A percentile compares a stretch with the other conserved stretches of the same genome.
These are phyloP conservation scores for Aspergillus bombycis DNA, from an alignment of 2,329 filamentous ascomycete genomes.

Conservation along the genomic window DNA sequence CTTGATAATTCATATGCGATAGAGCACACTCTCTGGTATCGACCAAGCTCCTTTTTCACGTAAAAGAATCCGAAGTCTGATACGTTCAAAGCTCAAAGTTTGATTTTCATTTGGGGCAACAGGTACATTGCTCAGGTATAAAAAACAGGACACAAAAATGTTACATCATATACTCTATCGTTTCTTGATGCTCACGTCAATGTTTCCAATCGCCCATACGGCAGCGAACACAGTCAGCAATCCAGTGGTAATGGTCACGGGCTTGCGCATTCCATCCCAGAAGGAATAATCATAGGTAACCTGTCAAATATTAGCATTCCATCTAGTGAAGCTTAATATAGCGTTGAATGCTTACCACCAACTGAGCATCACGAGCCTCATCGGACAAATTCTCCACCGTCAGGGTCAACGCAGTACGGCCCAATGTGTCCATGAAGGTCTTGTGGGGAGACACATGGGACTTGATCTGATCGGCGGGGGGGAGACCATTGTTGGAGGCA, in stretches of 20 bases:
- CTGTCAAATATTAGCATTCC: slow-evolving; percentile 28
- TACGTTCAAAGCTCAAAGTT: neutral
- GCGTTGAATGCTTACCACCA: slow-evolving; percentile 59
- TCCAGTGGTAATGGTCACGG: slow-evolving; percentile 76
- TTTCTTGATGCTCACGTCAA: slow-evolving; percentile 79
- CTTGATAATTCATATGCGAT: neutral
- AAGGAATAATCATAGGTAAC: slow-evolving; percentile 85
- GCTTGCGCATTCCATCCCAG: slow-evolving; percentile 78
- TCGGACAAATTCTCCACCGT: slow-evolving; percentile 87
- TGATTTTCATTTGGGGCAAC: neutral
- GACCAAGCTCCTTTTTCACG: neutral
- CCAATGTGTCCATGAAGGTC: slow-evolving; percentile 92
- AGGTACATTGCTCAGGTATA: slow-evolving; percentile 16
- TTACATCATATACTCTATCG: slow-evolving; percentile 34
- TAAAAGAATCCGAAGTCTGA: neutral
- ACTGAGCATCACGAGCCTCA: slow-evolving; percentile 79
- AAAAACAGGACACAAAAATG: slow-evolving; percentile 17
- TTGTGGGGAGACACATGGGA: slow-evolving; percentile 69
- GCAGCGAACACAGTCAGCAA: slow-evolving; percentile 73
- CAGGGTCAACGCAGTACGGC: slow-evolving; percentile 79
- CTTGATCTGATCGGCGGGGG: slow-evolving; percentile 58
- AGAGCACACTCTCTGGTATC: neutral
- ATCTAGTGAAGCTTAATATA: neutral
- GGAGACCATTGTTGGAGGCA: slow-evolving; percentile 66
- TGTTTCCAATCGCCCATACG: slow-evolving; percentile 73